A percentile compares a stretch with the other conserved stretches of the same genome.
These are phyloP conservation scores for Camelina neglecta DNA, from an alignment of 345 rosid genomes.

Conservation along the genomic window DNA sequence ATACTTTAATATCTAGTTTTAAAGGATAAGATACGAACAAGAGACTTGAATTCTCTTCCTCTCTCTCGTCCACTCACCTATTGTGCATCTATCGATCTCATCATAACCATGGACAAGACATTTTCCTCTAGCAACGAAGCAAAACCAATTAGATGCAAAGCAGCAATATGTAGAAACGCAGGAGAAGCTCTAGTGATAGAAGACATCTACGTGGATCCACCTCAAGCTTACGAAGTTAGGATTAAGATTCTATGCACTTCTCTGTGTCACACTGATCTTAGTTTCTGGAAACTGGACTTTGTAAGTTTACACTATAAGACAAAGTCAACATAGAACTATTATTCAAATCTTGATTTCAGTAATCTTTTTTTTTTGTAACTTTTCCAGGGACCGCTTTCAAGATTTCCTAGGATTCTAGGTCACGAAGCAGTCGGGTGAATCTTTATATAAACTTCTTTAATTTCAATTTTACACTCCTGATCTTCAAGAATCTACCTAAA, in stretches of 20 bases:
- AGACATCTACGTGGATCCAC: conserved; percentile 75
- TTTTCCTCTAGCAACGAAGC: conserved; percentile 39
- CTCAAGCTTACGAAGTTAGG: conserved; percentile 70
- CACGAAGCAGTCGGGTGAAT: conserved; percentile 80
- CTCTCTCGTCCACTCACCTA: background rate
- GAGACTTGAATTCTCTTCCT: background rate
- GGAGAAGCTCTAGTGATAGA: conserved; percentile 61
- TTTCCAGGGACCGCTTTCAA: conserved; percentile 52
- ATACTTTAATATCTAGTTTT: background rate
- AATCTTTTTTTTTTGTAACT: background rate
- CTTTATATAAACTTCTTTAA: background rate
- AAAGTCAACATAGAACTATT: background rate
- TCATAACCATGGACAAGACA: conserved; percentile 21
- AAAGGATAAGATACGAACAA: conserved; percentile 9
- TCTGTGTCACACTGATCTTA: conserved; percentile 65
- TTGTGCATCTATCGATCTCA: background rate
- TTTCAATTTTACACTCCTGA: background rate
- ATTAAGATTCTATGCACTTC: conserved; percentile 76
- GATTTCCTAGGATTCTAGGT: conserved; percentile 68
- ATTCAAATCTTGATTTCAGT: background rate
- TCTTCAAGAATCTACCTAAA: conserved; percentile 14
- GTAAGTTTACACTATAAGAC: conserved; percentile 45
- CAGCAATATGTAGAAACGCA: conserved; percentile 62
- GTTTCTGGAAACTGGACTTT: conserved; percentile 51
- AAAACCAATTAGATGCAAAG: conserved; percentile 66